A percentile compares a stretch with the other conserved stretches of the same genome.
These are phyloP conservation scores for Pharus latifolius DNA, from an alignment of 176 grass and related monocot genomes.

Conservation along the genomic window DNA sequence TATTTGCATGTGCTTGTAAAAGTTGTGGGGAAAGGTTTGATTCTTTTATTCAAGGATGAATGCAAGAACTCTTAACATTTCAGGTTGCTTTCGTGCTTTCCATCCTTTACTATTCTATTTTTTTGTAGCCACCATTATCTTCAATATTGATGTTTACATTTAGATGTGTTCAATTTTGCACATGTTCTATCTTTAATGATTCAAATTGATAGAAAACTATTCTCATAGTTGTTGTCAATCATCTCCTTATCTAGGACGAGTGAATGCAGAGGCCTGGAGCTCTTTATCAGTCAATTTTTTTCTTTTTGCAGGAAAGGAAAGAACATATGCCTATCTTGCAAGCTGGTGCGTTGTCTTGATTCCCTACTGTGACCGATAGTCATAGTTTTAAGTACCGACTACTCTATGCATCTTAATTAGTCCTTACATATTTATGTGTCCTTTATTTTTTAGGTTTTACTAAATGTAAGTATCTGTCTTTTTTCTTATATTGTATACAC, in stretches of 20 bases:
- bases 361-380: background rate
- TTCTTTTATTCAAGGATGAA: no score
- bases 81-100: background rate
- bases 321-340: background rate
- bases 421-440: no score
- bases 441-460: no score
- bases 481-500: no score
- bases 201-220: conserved; percentile 14
- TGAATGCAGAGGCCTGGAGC: background rate
- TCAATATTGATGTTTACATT: background rate
- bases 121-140: background rate
- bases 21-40: no score
- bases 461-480: no score
- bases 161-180: background rate
- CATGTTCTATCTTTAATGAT: background rate
- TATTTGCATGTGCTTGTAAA: no score
- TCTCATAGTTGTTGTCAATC: background rate
- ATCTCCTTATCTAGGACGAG: background rate
- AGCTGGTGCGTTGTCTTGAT: background rate
- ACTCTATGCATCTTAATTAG: background rate
- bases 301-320: background rate
- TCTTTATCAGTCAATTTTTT: background rate
- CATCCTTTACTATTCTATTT: background rate
- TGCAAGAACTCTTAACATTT: background rate
- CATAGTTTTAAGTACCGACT: background rate